Evolutionary conservation across 352 stramenopile genomes (phyloP).

Genomic region (Pythium chondricola): DNA sequence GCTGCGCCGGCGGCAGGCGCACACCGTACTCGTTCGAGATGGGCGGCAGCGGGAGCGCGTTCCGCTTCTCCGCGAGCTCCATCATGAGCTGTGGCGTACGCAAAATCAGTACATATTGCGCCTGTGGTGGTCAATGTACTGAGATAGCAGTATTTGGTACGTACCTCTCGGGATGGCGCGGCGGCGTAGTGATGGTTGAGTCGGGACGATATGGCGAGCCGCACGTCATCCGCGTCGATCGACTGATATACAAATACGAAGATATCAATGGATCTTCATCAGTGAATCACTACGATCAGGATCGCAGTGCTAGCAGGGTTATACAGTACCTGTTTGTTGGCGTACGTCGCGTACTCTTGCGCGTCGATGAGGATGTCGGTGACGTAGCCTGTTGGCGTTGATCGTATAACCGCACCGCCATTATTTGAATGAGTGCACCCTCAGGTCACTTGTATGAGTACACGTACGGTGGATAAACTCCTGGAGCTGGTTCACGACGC

Average conservation of each 20-base stretch:
- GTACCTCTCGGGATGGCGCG: conserved; percentile 64
- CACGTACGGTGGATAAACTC: conserved; percentile 79
- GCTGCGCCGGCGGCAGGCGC: conserved; percentile 56
- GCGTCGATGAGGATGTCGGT: conserved; percentile 80
- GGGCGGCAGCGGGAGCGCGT: conserved; percentile 60
- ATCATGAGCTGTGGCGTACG: conserved; percentile 54
- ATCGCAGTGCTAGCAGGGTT: not conserved
- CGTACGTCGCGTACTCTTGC: conserved; percentile 78
- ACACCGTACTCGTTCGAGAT: conserved; percentile 85
- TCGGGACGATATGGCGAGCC: conserved; percentile 66
- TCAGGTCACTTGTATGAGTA: no score
- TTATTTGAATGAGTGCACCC: not conserved
- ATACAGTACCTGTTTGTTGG: conserved; percentile 53
- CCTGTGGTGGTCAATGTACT: no score
- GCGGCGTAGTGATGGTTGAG: conserved; percentile 77
- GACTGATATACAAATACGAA: conserved; percentile 21
- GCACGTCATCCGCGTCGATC: conserved; percentile 71
- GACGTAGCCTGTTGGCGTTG: conserved; percentile 46
- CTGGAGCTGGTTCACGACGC: conserved; percentile 74
- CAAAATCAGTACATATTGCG: not conserved
- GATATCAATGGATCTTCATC: not conserved
- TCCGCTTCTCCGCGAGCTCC: conserved; percentile 82
- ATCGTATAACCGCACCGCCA: not conserved
- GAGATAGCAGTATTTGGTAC: no score
- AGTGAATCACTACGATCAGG: no score